phyloP scores from a whole-genome alignment of 2,329 filamentous ascomycete genomes.

The Bisporella sp. region DNA sequence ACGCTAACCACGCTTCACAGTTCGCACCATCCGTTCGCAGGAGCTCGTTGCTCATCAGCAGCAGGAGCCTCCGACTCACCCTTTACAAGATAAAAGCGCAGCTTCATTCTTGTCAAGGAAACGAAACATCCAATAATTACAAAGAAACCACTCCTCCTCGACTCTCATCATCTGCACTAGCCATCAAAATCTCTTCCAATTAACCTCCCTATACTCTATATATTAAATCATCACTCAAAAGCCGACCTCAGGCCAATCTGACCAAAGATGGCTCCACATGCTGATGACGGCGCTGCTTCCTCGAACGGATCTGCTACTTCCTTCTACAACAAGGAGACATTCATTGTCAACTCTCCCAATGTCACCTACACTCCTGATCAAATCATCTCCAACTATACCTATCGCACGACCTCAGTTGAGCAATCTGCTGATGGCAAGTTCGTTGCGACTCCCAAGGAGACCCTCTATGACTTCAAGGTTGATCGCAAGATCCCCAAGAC shows the following conservation, averaged over 20 bases:
- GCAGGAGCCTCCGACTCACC: constrained; percentile 71
- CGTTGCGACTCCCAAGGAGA: constrained; percentile 80
- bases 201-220: constrained; percentile 8
- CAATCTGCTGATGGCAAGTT: constrained; percentile 63
- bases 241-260: constrained; percentile 11
- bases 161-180: constrained; percentile 3
- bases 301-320: constrained; percentile 52
- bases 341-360: constrained; percentile 86
- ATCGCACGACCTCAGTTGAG: constrained; percentile 84
- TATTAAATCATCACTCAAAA: constrained; percentile 1
- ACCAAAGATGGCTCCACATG: constrained; percentile 83
- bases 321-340: constrained; percentile 53
- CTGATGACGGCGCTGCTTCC: constrained; percentile 51
- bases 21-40: constrained; percentile 92
- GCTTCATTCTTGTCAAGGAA: neutral
- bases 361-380: constrained; percentile 82
- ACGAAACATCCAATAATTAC: neutral
- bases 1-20: constrained; percentile 37
- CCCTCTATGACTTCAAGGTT: constrained; percentile 94
- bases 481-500: constrained; percentile 88
- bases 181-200: constrained; percentile 14
- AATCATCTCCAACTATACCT: constrained; percentile 92
- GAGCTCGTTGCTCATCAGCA: constrained; percentile 87
- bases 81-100: constrained; percentile 44
- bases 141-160: neutral